Percentiles rank a stretch among this genome's conserved stretches.
Conservation (phyloP, 1,284 basidiomycete species). For the Cutaneotrichosporon sp. region DNA sequence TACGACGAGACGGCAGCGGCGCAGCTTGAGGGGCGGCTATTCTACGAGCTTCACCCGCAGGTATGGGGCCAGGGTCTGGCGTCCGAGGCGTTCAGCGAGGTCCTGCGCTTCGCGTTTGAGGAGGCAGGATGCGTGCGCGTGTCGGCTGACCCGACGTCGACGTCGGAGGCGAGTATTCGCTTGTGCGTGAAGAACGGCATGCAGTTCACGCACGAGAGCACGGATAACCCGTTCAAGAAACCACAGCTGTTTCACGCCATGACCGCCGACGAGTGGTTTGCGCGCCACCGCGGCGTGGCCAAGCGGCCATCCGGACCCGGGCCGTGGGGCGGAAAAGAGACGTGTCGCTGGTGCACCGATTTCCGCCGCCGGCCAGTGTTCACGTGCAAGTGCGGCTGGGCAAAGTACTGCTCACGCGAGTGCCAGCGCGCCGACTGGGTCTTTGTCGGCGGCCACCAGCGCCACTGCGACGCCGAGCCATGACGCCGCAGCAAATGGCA, state of each 20-base stretch:
- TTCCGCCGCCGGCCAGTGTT: slow-evolving; percentile 20
- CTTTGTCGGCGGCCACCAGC: slow-evolving; percentile 30
- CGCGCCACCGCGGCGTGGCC: slow-evolving; percentile 18
- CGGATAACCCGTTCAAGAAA: slow-evolving; percentile 25
- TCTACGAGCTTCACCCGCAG: slow-evolving; percentile 46
- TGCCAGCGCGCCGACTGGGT: slow-evolving; percentile 44
- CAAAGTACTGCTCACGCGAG: slow-evolving; percentile 42
- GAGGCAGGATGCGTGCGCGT: slow-evolving; percentile 35
- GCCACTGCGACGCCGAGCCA: slow-evolving; percentile 23
- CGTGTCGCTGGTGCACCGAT: slow-evolving; percentile 44
- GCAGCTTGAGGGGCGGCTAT: slow-evolving; percentile 31
- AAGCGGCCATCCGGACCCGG: slow-evolving; percentile 5
- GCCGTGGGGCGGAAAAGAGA: slow-evolving; percentile 32
- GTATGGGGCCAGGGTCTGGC: slow-evolving; percentile 43
- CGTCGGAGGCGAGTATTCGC: slow-evolving; percentile 38
- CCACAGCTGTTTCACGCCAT: slow-evolving; percentile 39
- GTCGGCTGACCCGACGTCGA: slow-evolving; percentile 32
- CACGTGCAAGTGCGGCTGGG: slow-evolving; percentile 39
- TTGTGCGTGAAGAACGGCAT: slow-evolving; percentile 35
- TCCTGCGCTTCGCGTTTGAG: slow-evolving; percentile 42
- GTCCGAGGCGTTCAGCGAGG: slow-evolving; percentile 43
- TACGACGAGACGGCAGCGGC: slow-evolving; percentile 16
- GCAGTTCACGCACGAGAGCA: slow-evolving; percentile 21
- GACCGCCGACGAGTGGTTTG: slow-evolving; percentile 35
- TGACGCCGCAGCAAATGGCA: too few relatives aligned